Percentiles rank a stretch among this genome's conserved stretches.
Evolutionary conservation across 139 green algal genomes (phyloP).

Genomic region (Chlamydomonas asymmetrica): DNA sequence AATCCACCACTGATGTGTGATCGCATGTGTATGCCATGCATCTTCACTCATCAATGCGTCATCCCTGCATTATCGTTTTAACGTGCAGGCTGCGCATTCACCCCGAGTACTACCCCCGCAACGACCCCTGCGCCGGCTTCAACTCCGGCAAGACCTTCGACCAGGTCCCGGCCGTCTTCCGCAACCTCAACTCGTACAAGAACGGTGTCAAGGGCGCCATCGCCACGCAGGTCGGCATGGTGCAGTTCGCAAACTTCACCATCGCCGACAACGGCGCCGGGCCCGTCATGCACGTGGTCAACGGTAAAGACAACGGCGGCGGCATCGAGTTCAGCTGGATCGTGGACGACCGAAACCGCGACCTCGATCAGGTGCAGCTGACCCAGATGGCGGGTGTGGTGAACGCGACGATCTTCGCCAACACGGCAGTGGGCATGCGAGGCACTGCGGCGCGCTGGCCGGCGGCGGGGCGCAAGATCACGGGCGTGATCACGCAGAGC

Average conservation of each 20-base stretch:
- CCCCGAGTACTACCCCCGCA: conserved; percentile 50
- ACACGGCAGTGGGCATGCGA: conserved; percentile 25
- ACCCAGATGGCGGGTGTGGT: conserved; percentile 42
- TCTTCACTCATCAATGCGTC: too few species aligned
- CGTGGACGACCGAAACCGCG: conserved; percentile 39
- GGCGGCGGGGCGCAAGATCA: conserved; percentile 26
- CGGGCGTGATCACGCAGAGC: conserved; percentile 47
- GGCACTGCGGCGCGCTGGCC: conserved; percentile 38
- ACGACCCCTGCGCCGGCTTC: conserved; percentile 27
- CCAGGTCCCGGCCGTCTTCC: conserved; percentile 38
- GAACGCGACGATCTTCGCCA: conserved; percentile 39
- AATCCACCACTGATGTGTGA: too few species aligned
- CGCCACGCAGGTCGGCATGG: conserved; percentile 38
- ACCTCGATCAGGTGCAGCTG: conserved; percentile 1
- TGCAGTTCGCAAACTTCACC: conserved; percentile 51
- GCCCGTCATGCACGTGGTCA: conserved; percentile 44
- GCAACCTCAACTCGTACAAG: conserved; percentile 50
- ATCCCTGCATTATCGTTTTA: too few species aligned
- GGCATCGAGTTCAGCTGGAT: conserved; percentile 54
- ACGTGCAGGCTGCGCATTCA: conserved; percentile 44
- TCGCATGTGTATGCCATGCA: too few species aligned
- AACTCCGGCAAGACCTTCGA: background rate
- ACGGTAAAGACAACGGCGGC: conserved; percentile 62
- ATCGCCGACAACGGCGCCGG: conserved; percentile 56
- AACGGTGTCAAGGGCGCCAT: conserved; percentile 63